Conservation (phyloP, 176 grass and related monocot genomes). For the Oryza nivara region DNA sequence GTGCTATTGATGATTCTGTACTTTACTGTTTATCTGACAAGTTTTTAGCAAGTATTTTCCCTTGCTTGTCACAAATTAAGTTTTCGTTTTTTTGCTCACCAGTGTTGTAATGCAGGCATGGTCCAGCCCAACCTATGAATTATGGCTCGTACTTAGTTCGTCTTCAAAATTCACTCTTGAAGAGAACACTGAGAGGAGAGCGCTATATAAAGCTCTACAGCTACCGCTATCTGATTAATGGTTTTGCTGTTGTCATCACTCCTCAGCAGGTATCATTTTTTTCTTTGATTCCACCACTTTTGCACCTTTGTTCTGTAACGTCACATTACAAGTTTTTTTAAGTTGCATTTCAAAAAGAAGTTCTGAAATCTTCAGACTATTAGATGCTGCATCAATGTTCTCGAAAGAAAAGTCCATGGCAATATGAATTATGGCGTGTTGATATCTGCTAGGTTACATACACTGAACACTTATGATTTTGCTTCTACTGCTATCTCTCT, state of each 20-base stretch:
- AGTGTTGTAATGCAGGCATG: constrained; percentile 62
- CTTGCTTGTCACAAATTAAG: constrained; percentile 6
- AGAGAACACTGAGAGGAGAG: constrained; percentile 78
- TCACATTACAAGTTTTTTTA: not conserved
- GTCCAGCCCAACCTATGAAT: constrained; percentile 60
- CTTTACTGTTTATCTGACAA: constrained; percentile 9
- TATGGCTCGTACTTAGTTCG: constrained; percentile 74
- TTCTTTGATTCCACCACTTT: constrained; percentile 31
- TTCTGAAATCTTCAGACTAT: not conserved
- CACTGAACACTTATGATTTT: not conserved
- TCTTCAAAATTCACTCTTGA: constrained; percentile 89
- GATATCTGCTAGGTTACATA: constrained; percentile 11
- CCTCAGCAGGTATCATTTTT: constrained; percentile 70
- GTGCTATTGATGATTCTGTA: not conserved
- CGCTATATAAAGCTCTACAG: constrained; percentile 87
- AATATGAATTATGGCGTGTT: not conserved
- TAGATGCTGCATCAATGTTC: constrained; percentile 26
- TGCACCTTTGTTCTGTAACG: constrained; percentile 10
- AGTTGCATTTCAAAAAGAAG: constrained; percentile 11
- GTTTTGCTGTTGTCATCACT: constrained; percentile 91
- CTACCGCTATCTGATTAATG: constrained; percentile 96
- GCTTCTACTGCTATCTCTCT: not conserved
- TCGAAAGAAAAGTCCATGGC: not conserved
- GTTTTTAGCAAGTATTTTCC: not conserved
- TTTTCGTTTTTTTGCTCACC: constrained; percentile 13